phyloP scores from a whole-genome alignment of 345 rosid genomes.

The Eucalyptus pauciflora region DNA sequence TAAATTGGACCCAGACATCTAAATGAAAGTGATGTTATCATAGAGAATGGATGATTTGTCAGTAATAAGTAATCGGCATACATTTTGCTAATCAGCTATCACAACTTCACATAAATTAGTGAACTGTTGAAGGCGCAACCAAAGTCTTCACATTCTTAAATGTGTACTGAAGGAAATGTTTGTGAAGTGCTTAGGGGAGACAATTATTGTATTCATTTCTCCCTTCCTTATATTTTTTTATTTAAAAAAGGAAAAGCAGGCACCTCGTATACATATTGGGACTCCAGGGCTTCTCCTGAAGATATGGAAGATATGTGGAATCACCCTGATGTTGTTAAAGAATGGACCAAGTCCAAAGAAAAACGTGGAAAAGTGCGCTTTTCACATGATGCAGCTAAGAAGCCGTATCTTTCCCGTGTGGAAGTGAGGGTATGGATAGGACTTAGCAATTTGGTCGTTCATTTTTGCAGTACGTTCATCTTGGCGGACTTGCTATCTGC shows the following conservation, averaged over 20 bases:
- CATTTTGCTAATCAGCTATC: neutral
- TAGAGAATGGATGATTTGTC: neutral
- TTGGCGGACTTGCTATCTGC: neutral
- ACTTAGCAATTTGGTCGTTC: neutral
- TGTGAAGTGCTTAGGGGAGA: neutral
- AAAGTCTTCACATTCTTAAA: neutral
- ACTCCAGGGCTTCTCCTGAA: slow-evolving; percentile 57
- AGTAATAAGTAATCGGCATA: neutral
- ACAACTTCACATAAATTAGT: neutral
- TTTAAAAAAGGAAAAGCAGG: slow-evolving; percentile 18
- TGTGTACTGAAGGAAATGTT: neutral
- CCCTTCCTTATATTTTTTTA: neutral
- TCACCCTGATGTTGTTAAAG: slow-evolving; percentile 51
- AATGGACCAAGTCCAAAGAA: slow-evolving; percentile 76
- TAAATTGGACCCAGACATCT: neutral
- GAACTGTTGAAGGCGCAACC: neutral
- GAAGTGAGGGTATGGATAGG: slow-evolving; percentile 60
- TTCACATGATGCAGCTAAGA: slow-evolving; percentile 48
- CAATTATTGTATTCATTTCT: neutral
- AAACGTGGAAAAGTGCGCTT: slow-evolving; percentile 66
- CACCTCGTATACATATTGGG: slow-evolving; percentile 43
- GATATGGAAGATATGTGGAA: slow-evolving; percentile 89
- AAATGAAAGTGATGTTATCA: neutral
- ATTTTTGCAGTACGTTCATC: neutral
- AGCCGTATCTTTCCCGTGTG: slow-evolving; percentile 58